These are phyloP conservation scores for Phytophthora tentaculata DNA, from an alignment of 352 stramenopile genomes.

Conservation along the genomic window DNA sequence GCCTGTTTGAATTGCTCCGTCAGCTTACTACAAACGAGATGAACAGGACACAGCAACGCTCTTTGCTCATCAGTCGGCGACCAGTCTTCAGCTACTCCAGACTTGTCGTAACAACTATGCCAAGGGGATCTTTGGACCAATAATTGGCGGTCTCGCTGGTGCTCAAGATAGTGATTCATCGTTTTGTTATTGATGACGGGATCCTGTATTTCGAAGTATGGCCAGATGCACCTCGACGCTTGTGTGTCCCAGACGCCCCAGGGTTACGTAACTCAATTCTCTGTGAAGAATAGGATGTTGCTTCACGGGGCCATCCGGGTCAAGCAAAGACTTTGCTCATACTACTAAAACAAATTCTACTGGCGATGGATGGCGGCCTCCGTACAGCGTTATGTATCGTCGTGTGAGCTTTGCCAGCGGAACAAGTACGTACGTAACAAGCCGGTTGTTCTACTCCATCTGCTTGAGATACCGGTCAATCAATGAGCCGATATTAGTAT, in stretches of 20 bases:
- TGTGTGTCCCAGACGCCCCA: background rate
- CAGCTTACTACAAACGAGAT: too few species aligned
- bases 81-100: too few species aligned
- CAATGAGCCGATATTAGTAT: conserved; percentile 20
- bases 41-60: too few species aligned
- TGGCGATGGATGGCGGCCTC: background rate
- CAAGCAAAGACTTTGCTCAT: background rate
- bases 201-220: background rate
- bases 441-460: conserved; percentile 3
- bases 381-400: conserved; percentile 3
- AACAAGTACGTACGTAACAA: conserved; percentile 9
- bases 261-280: background rate
- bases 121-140: background rate
- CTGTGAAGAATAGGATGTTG: background rate
- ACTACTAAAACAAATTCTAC: background rate
- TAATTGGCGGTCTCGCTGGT: background rate
- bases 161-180: background rate
- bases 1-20: background rate
- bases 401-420: conserved; percentile 17
- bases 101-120: too few species aligned
- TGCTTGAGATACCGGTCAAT: conserved; percentile 21
- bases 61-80: too few species aligned
- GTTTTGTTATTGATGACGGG: background rate
- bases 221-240: background rate
- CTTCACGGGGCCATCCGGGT: background rate